phyloP scores from a whole-genome alignment of 164 flowering plant genomes.

The Cinnamomum micranthum region DNA sequence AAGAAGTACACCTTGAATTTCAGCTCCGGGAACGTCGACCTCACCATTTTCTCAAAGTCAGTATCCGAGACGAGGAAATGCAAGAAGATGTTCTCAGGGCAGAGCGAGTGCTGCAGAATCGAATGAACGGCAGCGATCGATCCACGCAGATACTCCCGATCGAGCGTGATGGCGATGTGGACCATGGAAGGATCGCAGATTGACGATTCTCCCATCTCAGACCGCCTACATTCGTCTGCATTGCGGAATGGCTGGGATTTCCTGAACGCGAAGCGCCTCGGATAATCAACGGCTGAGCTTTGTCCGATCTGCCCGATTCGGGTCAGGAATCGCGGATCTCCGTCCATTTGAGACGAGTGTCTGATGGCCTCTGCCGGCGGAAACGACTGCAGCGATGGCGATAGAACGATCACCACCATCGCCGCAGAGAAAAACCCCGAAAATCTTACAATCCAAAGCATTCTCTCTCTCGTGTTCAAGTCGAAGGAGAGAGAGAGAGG shows the following conservation, averaged over 20 bases:
- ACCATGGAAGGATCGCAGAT: constrained; percentile 29
- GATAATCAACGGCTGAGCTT: not conserved
- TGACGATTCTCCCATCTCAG: constrained; percentile 2
- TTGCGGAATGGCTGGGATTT: constrained; percentile 23
- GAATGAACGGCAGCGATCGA: constrained; percentile 32
- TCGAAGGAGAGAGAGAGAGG: too few species aligned
- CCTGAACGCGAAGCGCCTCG: constrained; percentile 16
- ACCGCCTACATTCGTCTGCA: constrained; percentile 22
- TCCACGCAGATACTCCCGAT: constrained; percentile 27
- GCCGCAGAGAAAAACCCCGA: constrained; percentile 45
- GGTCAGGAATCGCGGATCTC: constrained; percentile 17
- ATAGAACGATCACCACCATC: constrained; percentile 36
- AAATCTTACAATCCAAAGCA: constrained; percentile 44
- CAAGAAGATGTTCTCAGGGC: constrained; percentile 28
- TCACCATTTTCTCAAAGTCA: constrained; percentile 19
- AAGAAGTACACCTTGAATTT: constrained; percentile 31
- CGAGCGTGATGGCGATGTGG: constrained; percentile 35
- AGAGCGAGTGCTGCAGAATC: constrained; percentile 23
- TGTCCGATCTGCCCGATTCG: constrained; percentile 4
- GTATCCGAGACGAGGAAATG: constrained; percentile 25
- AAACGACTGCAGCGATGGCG: constrained; percentile 45
- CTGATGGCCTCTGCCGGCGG: constrained; percentile 56
- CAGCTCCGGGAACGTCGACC: constrained; percentile 26
- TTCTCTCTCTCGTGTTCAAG: constrained; percentile 13
- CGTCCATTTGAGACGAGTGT: constrained; percentile 37